Evolutionary conservation across 805 yeast species (phyloP), one percentile per base, ranked within the genome.

Genomic region (Cyberlindnera galapagoensis): DNA sequence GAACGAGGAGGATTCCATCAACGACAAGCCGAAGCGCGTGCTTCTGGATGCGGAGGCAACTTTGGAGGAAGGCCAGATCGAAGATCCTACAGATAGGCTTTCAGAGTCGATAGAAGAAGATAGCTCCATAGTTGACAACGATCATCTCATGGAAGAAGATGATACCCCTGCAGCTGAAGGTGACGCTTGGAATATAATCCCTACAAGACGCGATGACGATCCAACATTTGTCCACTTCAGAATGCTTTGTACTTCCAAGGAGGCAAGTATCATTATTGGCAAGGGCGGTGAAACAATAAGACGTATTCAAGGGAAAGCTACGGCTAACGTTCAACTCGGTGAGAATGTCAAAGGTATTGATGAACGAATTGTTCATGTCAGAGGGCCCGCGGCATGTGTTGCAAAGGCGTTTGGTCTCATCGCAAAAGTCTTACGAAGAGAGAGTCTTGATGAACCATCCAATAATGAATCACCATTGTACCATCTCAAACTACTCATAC

Each of bases 391-490:
- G 3, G 88, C 81, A 43, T 68, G 75, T 43, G 90, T 82, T 7
- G 88, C 95, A 10, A 76, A 76, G 51, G 90, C 92, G 0, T 80
- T 80, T 56, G 92, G 92, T 1, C 59, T 83, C 42, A 73, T 84
- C 21, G 71, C 76, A 1, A 68, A 88, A 43, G 69, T 79, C 4
- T 67, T 85, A 5, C 60, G 72, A 38, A 79, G 74, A 34, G 90
- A 80, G 46, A 76, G 80, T 4, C 74, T 75, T 42, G 77, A 74
- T 39, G 69, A 65, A 37, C 74, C 83, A 3, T 78, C 85, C 1
- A 61, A 71, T 3, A 59, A 68, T 20, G 63, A 67, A 31, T 72
- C 83, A 17, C 60, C 62, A 40, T 74, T 67, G 32, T 70, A 75
- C 34, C 69, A 70, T 23, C 53, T 86, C 43, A 69, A 76, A 43